These are phyloP conservation scores for Fraxinus quadrangulata DNA, from an alignment of 257 asterid species.

Conservation along the genomic window DNA sequence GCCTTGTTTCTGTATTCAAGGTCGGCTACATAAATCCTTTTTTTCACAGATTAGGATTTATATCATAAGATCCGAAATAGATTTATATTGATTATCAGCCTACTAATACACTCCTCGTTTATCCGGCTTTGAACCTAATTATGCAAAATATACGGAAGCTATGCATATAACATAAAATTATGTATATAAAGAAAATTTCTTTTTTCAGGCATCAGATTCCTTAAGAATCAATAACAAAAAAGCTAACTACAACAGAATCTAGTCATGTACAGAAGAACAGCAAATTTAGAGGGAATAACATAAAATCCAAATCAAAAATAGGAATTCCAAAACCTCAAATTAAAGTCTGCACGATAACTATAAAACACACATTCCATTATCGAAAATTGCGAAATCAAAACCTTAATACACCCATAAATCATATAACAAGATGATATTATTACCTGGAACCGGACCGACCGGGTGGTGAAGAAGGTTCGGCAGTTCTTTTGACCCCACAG, in stretches of 20 bases:
- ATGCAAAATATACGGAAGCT: background rate
- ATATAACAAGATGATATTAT: background rate
- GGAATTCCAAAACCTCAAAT: too few relatives aligned
- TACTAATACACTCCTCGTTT: background rate
- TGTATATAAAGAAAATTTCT: background rate
- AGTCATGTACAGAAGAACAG: background rate
- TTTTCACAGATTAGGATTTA: background rate
- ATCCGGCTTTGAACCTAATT: background rate
- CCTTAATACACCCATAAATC: background rate
- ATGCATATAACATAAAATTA: too few relatives aligned
- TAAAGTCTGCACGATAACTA: background rate
- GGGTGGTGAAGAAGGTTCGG: constrained; percentile 85
- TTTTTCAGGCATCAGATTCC: constrained; percentile 28
- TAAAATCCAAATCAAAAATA: background rate
- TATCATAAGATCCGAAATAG: background rate
- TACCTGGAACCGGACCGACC: constrained; percentile 64
- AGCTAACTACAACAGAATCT: too few relatives aligned
- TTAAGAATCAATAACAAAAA: constrained; percentile 15
- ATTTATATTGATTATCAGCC: background rate
- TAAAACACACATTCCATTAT: background rate
- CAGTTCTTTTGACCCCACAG: constrained; percentile 71
- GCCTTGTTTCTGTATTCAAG: too few relatives aligned
- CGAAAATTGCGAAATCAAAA: background rate
- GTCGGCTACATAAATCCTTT: background rate
- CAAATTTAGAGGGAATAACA: background rate